Conservation (phyloP, 2,329 filamentous ascomycete species). For the Fusarium floridanum region DNA sequence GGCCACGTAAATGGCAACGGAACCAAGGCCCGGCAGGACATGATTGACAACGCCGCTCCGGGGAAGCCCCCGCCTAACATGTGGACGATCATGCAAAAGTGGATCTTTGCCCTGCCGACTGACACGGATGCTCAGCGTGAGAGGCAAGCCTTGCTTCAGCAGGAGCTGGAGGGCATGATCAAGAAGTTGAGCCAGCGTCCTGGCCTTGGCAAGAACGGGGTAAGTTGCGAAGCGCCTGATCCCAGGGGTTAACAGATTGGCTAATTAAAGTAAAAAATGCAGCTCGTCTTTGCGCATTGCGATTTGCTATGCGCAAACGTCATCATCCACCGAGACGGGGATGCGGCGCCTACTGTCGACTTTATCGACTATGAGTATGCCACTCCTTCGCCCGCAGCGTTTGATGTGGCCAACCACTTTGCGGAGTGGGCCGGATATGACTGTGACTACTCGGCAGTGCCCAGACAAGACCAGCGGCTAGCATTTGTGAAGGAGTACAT, state of each 20-base stretch:
- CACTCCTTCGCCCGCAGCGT: conserved; percentile 91
- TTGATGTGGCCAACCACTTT: conserved; percentile 98
- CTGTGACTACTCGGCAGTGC: conserved; percentile 88
- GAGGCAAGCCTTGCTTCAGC: conserved; percentile 77
- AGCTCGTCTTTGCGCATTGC: conserved; percentile 95
- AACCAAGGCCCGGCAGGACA: conserved; percentile 51
- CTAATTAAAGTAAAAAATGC: conserved; percentile 29
- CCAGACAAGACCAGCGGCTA: conserved; percentile 80
- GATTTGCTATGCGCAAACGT: conserved; percentile 97
- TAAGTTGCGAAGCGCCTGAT: conserved; percentile 57
- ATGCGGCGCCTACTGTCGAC: conserved; percentile 60
- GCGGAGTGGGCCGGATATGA: conserved; percentile 98
- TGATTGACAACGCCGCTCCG: conserved; percentile 67
- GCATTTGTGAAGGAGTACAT: conserved; percentile 90
- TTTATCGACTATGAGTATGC: conserved; percentile 99
- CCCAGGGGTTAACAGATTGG: conserved; percentile 5
- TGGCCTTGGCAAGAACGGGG: conserved; percentile 80
- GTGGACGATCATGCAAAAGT: conserved; percentile 97
- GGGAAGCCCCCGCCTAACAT: conserved; percentile 84
- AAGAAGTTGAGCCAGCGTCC: conserved; percentile 79
- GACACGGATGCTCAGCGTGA: conserved; percentile 76
- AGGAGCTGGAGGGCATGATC: conserved; percentile 79
- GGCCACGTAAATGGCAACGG: conserved; percentile 45
- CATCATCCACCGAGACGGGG: conserved; percentile 73
- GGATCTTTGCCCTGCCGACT: conserved; percentile 87